A percentile compares a stretch with the other conserved stretches of the same genome.
These are phyloP conservation scores for Jacaranda mimosifolia DNA, from an alignment of 257 asterid species.

Conservation along the genomic window DNA sequence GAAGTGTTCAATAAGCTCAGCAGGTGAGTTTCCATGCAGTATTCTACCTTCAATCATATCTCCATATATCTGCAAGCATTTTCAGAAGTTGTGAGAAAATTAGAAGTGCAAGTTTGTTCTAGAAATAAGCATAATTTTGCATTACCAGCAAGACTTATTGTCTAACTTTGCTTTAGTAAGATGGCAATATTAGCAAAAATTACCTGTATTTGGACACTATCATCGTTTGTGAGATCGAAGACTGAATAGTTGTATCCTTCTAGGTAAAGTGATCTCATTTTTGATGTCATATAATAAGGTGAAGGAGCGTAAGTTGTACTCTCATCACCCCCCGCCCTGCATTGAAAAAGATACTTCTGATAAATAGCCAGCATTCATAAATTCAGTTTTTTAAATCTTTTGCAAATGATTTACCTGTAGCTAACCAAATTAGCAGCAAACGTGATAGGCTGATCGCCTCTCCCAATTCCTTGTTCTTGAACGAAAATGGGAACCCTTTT, in stretches of 20 bases:
- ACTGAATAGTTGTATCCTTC: constrained; percentile 93
- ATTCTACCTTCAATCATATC: constrained; percentile 79
- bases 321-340: constrained; percentile 97
- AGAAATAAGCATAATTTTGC: neutral
- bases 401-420: constrained; percentile 67
- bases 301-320: constrained; percentile 98
- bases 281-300: constrained; percentile 89
- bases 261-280: constrained; percentile 87
- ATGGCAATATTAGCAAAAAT: neutral
- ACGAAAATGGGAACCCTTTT: constrained; percentile 85
- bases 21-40: constrained; percentile 81
- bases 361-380: constrained; percentile 5
- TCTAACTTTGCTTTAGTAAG: too few species aligned
- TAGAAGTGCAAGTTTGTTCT: constrained; percentile 13
- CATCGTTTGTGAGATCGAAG: constrained; percentile 81
- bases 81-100: constrained; percentile 15
- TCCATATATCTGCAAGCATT: constrained; percentile 71
- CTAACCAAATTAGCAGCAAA: constrained; percentile 96
- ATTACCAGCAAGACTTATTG: constrained; percentile 23
- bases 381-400: neutral
- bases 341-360: constrained; percentile 13
- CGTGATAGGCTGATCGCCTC: constrained; percentile 98
- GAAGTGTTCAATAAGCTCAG: constrained; percentile 78
- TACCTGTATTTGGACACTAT: constrained; percentile 91
- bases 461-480: constrained; percentile 98